A percentile compares a stretch with the other conserved stretches of the same genome.
These are phyloP conservation scores for Penicillium desertorum DNA, from an alignment of 495 filamentous ascomycete genomes.

Conservation along the genomic window DNA sequence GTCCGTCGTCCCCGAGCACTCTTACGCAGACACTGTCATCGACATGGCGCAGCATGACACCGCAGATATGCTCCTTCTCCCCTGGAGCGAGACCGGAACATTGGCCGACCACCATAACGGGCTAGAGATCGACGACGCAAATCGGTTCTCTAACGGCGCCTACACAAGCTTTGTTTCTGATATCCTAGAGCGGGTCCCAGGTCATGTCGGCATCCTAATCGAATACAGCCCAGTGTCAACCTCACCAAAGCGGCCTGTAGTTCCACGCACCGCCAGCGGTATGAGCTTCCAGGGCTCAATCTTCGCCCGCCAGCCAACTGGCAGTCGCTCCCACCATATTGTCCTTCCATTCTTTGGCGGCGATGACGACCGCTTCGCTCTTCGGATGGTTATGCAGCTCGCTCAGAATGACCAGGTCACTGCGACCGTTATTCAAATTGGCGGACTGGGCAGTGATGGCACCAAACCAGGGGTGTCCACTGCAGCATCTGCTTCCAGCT, in stretches of 20 bases:
- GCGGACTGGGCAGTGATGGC: conserved; percentile 2
- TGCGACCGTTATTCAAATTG: conserved; percentile 36
- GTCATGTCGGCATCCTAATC: conserved; percentile 79
- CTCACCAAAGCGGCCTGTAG: conserved; percentile 37
- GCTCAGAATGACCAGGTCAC: conserved; percentile 70
- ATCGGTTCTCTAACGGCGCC: conserved; percentile 37
- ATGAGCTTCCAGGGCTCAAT: conserved; percentile 58
- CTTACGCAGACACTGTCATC: conserved; percentile 74
- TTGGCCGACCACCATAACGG: conserved; percentile 57
- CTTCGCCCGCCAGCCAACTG: conserved; percentile 38
- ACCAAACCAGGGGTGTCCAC: conserved; percentile 7
- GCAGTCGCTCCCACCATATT: conserved; percentile 75
- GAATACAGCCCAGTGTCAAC: conserved; percentile 53
- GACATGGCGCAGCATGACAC: conserved; percentile 62
- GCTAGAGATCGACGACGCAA: conserved; percentile 27
- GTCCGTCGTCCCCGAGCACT: conserved; percentile 69
- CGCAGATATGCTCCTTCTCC: conserved; percentile 81
- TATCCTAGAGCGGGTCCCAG: conserved; percentile 58
- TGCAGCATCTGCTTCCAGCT: neutral
- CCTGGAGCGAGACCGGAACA: conserved; percentile 85
- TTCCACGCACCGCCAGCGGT: conserved; percentile 51
- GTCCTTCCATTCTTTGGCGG: conserved; percentile 89
- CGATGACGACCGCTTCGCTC: conserved; percentile 75
- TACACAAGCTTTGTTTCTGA: conserved; percentile 68
- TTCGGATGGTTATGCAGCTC: conserved; percentile 79